Conservation (phyloP, 1,284 basidiomycete genomes). For the Apiotrichum laibachii region DNA sequence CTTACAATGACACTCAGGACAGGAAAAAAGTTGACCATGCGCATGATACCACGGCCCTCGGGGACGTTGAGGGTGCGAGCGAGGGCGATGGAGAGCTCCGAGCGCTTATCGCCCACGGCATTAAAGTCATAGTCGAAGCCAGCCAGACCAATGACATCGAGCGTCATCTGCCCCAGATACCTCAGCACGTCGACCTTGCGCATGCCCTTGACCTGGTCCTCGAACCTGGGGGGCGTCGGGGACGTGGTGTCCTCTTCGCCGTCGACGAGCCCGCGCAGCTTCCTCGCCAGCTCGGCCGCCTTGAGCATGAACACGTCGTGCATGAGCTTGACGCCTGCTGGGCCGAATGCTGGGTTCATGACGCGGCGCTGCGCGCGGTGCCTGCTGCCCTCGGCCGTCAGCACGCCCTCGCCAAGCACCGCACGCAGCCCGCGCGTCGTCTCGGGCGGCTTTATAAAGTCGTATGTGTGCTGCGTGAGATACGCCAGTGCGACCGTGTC, state of each 20-base stretch:
- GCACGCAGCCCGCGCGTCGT: conserved; percentile 57
- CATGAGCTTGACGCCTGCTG: conserved; percentile 46
- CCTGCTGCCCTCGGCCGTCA: conserved; percentile 53
- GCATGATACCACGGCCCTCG: conserved; percentile 54
- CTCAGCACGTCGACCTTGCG: conserved; percentile 56
- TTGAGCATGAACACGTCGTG: conserved; percentile 65
- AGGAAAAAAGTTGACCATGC: conserved; percentile 61
- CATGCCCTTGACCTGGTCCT: conserved; percentile 8
- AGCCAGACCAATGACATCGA: conserved; percentile 67
- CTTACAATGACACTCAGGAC: conserved; percentile 52
- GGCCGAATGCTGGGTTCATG: conserved; percentile 52
- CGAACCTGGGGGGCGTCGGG: conserved; percentile 15
- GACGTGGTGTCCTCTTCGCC: neutral
- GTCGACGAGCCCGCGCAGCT: conserved; percentile 14
- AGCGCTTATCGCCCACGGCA: conserved; percentile 12
- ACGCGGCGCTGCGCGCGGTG: conserved; percentile 58
- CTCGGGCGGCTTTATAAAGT: conserved; percentile 65
- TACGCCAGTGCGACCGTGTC: conserved; percentile 62
- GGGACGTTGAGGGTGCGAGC: conserved; percentile 29
- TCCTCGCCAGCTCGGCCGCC: conserved; percentile 56
- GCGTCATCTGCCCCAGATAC: conserved; percentile 61
- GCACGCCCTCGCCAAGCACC: conserved; percentile 42
- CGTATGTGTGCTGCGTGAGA: conserved; percentile 61
- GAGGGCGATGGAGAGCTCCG: conserved; percentile 38
- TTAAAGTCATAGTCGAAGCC: conserved; percentile 62